Evolutionary conservation across 176 grass and related monocot genomes (phyloP).

Genomic region (Oryza australiensis): DNA sequence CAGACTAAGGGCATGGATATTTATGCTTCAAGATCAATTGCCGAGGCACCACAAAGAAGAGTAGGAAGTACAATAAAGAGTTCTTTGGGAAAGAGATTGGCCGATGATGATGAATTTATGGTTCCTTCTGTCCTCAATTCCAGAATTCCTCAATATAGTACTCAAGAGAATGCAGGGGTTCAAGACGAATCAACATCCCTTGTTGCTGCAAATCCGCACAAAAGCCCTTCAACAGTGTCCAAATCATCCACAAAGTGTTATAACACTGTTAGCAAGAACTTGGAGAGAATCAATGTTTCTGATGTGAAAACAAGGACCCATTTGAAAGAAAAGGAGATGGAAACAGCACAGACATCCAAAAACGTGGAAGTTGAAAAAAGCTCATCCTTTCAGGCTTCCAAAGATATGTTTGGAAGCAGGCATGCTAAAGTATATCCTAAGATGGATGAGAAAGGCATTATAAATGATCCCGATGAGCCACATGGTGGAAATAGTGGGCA

Average conservation of each 20-base stretch:
- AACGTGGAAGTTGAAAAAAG: slow-evolving; percentile 24
- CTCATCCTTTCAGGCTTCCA: slow-evolving; percentile 17
- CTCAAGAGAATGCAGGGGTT: slow-evolving; percentile 26
- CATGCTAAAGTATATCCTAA: slow-evolving; percentile 26
- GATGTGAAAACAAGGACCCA: slow-evolving; percentile 30
- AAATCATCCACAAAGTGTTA: slow-evolving; percentile 33
- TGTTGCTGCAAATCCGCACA: slow-evolving; percentile 23
- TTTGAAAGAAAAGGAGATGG: slow-evolving; percentile 32
- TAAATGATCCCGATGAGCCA: slow-evolving; percentile 34
- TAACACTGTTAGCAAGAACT: slow-evolving; percentile 25
- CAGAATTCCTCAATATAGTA: slow-evolving; percentile 22
- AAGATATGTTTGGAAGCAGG: slow-evolving; percentile 24
- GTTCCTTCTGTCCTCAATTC: slow-evolving; percentile 57
- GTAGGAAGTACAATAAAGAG: slow-evolving; percentile 14
- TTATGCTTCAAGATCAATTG: slow-evolving; percentile 10
- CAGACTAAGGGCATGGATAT: slow-evolving; percentile 40
- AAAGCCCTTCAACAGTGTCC: slow-evolving; percentile 2
- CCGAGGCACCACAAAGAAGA: slow-evolving; percentile 23
- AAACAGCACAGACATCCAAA: slow-evolving; percentile 1
- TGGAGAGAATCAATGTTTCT: slow-evolving; percentile 31
- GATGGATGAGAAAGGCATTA: not conserved
- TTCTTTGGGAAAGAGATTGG: slow-evolving; percentile 40
- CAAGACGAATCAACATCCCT: slow-evolving; percentile 30
- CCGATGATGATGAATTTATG: slow-evolving; percentile 65
- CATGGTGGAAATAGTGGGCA: not conserved